Base-by-base conservation (phyloP, 2,329 filamentous ascomycete genomes). In the Colletotrichum graminicola region DNA sequence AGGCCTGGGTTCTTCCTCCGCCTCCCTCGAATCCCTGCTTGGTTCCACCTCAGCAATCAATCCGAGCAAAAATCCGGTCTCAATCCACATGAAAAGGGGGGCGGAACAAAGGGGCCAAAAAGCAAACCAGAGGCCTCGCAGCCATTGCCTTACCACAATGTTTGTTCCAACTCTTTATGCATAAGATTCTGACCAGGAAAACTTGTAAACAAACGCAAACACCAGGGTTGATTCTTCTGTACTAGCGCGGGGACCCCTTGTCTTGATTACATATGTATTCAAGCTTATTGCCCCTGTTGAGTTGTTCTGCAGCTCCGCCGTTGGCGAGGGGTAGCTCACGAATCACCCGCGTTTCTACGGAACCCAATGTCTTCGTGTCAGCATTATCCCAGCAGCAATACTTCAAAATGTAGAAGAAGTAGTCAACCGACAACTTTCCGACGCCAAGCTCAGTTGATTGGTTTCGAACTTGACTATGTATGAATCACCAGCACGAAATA, bases 21-120 rank as follows among this genome's bases (percentile, higher is more conserved):
- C 57, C 45, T 36, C 34, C 26, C 34, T 29, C n/a, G 29, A 12
- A 62, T 45, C 56, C 64, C 32, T 67, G 68, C 16, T 26, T 10
- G 14, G 41, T 36, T 66, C 57, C 57, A 71, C 52, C 51, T 62
- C 21, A 51, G 68, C 68, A 71, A 71, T 71, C 57, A 71, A 60
- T 63, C 29, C 52, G 54, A 52, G 49, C 43, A 56, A 23, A n/a
- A 26, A 23, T 51, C 51, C 43, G 41, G 52, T 34, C 64, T 32
- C 56, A 45, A 57, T 56, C 26, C 49, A 32, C 23, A 62, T 67
- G 36, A 52, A 62, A 70, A 57, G 51, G 41, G 63, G 64, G 56
- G 41, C 21, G 67, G 57, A 71, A 67, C 64, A 54, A 57, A 67
- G 52, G 63, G 43, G 64, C 43, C 29, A 67, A 66, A 29, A 49